A percentile compares a stretch with the other conserved stretches of the same genome.
phyloP scores from a whole-genome alignment of 768 basidiomycete genomes.

The Dictyophora rubrovolvata region DNA sequence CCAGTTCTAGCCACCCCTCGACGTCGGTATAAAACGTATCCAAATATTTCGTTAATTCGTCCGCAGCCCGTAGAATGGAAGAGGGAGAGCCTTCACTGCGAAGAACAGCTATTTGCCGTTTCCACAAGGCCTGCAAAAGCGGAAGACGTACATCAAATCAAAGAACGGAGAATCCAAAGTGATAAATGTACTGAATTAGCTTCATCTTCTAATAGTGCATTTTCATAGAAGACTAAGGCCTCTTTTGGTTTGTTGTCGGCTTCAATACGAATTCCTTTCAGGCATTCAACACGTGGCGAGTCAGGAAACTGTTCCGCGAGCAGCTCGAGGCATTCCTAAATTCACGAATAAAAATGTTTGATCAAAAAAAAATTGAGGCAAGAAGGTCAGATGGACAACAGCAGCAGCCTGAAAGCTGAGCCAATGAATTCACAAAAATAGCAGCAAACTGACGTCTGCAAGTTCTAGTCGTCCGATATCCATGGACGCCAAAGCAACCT shows the following conservation, averaged over 20 bases:
- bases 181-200: constrained; percentile 54
- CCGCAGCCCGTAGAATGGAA: constrained; percentile 53
- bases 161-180: neutral
- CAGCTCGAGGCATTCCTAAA: constrained; percentile 51
- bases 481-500: constrained; percentile 65
- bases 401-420: neutral
- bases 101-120: constrained; percentile 69
- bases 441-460: constrained; percentile 48
- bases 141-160: neutral
- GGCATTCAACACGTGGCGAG: constrained; percentile 70
- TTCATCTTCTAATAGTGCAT: constrained; percentile 50
- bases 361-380: constrained; percentile 13
- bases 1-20: constrained; percentile 82
- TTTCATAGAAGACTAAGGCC: constrained; percentile 55
- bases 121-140: constrained; percentile 56
- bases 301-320: constrained; percentile 60
- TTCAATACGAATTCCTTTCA: constrained; percentile 74
- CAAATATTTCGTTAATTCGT: constrained; percentile 60
- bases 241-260: constrained; percentile 44
- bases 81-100: constrained; percentile 36
- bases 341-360: neutral
- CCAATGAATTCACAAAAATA: neutral
- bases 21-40: constrained; percentile 85
- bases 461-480: constrained; percentile 64
- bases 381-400: constrained; percentile 16